Base-by-base conservation (phyloP, 306 rosid species). In the Malus asiatica region DNA sequence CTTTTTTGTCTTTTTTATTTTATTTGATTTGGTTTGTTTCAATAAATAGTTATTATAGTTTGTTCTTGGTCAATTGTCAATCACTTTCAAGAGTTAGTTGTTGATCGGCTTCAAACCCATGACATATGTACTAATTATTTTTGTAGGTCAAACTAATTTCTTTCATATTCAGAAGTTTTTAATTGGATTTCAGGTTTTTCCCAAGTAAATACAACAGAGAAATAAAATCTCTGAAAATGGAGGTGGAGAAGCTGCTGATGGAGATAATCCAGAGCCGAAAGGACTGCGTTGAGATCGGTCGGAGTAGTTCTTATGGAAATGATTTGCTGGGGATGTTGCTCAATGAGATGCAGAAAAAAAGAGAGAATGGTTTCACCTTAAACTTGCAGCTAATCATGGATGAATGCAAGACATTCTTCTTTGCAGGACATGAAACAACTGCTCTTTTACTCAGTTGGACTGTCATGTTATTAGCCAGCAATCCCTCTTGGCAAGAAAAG, bases 341-440 rank as follows among this genome's bases (percentile, higher is more conserved):
- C n/a, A 83, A 92, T 66, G 97, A 96, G 84, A 90, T 90, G 93
- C 75, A 89, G 61, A 87, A 83, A 32, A 88, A 82, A 42, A 84
- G 51, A 79, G 86, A 78, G 59, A 82, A 78, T 70, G 96, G 91
- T 6, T 81, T 89, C n/a, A 76, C 88, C 80, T 71, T 92, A 22
- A 83, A 87, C 72, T 68, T 92, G 76, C 97, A 92, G 72, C 61
- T 86, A 4, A 93, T 96, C 11, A 96, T 90, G 96, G 99, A 96
- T 84, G 93, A 96, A 79, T 96, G 99, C 82, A 96, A 96, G 58
- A 96, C 99, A 16, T 96, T 96, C 79, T 96, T 96, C 88, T 96
- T 96, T 83, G 92, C 99, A 23, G 99, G 99, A 4, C 97, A 96
- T 78, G 99, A 96, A 80, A 92, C 99, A 51, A 89, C 98, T 6